Conservation (phyloP, 441 rosid species). For the Eruca vesicaria region DNA sequence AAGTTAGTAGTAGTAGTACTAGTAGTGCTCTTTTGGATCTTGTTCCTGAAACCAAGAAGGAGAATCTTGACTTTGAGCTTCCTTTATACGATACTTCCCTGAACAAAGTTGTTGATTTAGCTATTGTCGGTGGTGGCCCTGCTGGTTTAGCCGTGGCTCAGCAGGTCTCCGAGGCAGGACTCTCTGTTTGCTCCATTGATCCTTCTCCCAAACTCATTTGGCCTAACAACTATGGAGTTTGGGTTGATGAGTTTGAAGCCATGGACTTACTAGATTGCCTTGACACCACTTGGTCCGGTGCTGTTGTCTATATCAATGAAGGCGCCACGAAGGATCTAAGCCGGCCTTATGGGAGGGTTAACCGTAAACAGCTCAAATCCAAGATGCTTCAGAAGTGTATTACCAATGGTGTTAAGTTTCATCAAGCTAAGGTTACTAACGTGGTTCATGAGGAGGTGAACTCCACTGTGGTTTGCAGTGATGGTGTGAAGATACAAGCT, state of each 20-base stretch:
- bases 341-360: slow-evolving; percentile 93
- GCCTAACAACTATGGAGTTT: slow-evolving; percentile 98
- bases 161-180: slow-evolving; percentile 90
- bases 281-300: slow-evolving; percentile 92
- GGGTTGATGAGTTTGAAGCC: slow-evolving; percentile 98
- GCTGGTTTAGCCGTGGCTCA: slow-evolving; percentile 97
- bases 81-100: slow-evolving; percentile 69
- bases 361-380: slow-evolving; percentile 80
- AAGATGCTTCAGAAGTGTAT: slow-evolving; percentile 92
- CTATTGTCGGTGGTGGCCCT: slow-evolving; percentile 96
- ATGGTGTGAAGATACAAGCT: slow-evolving; percentile 81
- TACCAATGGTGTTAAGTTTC: slow-evolving; percentile 78
- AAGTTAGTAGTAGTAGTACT: neutral
- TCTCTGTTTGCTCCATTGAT: slow-evolving; percentile 80
- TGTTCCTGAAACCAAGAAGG: slow-evolving; percentile 86
- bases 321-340: slow-evolving; percentile 55
- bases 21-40: slow-evolving; percentile 72
- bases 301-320: slow-evolving; percentile 68
- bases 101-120: slow-evolving; percentile 68
- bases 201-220: slow-evolving; percentile 86
- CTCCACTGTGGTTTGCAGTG: slow-evolving; percentile 75
- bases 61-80: slow-evolving; percentile 81
- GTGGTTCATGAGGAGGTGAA: slow-evolving; percentile 82
- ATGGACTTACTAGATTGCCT: slow-evolving; percentile 94
- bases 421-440: slow-evolving; percentile 85